Evolutionary conservation across 306 rosid species (phyloP).

Genomic region (Dryas drummondii): DNA sequence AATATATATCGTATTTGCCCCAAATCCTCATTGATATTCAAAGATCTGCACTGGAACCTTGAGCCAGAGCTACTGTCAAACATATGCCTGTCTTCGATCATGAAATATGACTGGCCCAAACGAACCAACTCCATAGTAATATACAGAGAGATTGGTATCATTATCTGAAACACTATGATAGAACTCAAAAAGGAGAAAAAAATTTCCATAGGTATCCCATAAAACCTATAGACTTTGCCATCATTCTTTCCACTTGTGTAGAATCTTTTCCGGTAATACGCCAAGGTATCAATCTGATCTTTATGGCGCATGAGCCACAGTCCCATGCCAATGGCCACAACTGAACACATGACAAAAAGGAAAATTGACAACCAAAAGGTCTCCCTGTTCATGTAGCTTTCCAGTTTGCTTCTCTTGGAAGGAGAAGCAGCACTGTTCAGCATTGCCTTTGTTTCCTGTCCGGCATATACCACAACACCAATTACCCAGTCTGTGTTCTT

Average conservation of each 20-base stretch:
- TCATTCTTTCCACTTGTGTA: conserved; percentile 40
- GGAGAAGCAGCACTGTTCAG: conserved; percentile 91
- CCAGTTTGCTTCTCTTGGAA: conserved; percentile 88
- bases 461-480: conserved; percentile 98
- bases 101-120: conserved; percentile 95
- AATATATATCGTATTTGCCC: conserved; percentile 92
- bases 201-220: conserved; percentile 85
- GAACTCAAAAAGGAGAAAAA: conserved; percentile 96
- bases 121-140: conserved; percentile 98
- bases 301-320: conserved; percentile 75
- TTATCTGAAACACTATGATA: conserved; percentile 93
- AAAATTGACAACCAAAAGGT: conserved; percentile 85
- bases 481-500: conserved; percentile 94
- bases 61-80: conserved; percentile 60
- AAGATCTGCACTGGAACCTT: conserved; percentile 97
- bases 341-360: conserved; percentile 78
- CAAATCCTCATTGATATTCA: conserved; percentile 95
- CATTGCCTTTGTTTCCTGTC: conserved; percentile 98
- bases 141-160: conserved; percentile 98
- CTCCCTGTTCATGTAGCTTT: conserved; percentile 89
- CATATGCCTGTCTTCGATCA: conserved; percentile 88
- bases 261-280: conserved; percentile 77
- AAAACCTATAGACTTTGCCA: conserved; percentile 60
- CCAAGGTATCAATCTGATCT: conserved; percentile 71
- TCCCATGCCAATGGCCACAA: conserved; percentile 84